Evolutionary conservation across 2,329 filamentous ascomycete genomes (phyloP), one percentile per base, ranked within the genome.

Genomic region (Lachnellula occidentalis): DNA sequence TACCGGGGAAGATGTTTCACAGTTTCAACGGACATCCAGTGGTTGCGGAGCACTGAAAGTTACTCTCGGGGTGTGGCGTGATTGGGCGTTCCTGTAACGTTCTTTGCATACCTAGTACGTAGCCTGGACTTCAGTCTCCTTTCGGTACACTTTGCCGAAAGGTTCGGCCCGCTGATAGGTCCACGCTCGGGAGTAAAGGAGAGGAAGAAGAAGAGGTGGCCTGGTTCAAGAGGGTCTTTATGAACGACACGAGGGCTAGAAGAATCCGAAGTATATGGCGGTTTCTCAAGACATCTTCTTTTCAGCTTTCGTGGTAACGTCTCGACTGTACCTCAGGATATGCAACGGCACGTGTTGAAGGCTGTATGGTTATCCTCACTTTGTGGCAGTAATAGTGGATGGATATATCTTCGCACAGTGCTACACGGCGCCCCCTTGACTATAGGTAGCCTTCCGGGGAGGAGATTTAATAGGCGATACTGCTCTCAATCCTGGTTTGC

Each of bases 81-180:
- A 55, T 41, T 51, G 48, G 55, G 60, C 51, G 61, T 60, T 61
- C 55, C 61, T 64, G 59, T 56, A 54, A 61, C 52, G 39, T 54
- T 54, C 54, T 62, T 57, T 67, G 64, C 66, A 66, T 64, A 59
- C 60, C 58, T 5, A 24, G 24, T 24, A 24, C 24, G 24, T 61
- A 61, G 58, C 54, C 58, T 62, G 53, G 55, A 59, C 51, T 59
- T 48, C 53, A 57, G 45, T 50, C 55, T 55, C 22, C 48, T 63
- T 61, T 57, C 57, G 58, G 62, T 46, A 58, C 48, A 57, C 48
- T 51, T 52, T 66, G 51, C 64, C 65, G 62, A 62, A 51, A 54
- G 54, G 50, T 61, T 66, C 64, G 63, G 62, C 37, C 59, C 61
- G 63, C 58, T 61, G 61, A 65, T 65, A 64, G 60, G 61, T 55